Base-by-base conservation (phyloP, 1,139 yeast genomes). In the Candida tropicalis region DNA sequence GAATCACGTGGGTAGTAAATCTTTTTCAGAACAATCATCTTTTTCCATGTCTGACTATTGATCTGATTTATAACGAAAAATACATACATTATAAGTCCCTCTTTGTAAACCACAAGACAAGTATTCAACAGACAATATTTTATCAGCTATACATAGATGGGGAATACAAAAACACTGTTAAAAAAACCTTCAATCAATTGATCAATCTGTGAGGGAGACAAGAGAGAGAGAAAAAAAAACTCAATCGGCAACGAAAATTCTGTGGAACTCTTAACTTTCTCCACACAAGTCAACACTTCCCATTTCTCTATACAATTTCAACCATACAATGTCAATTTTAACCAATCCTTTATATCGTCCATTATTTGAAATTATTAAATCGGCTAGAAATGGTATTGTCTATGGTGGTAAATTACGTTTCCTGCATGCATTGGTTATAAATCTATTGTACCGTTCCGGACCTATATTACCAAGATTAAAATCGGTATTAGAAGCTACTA, bases 391-490 rank as follows among this genome's bases (percentile, higher is more conserved):
- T 53, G 87, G 85, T 25, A 63, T 79, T 6, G 82, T 84, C 11
- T 87, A 86, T 54, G 95, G 95, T 2, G 87, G 87, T 12, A 75
- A 84, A 52, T 68, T 86, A 35, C 68, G 95, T 45, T 85, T 87
- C 58, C 77, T 86, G 40, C 95, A 87, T 63, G 84, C 91, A 1
- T 60, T 83, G 42, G 89, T 83, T 36, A 80, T 85, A 64, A 82
- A 77, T 48, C 64, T 78, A 41, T 70, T 76, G 38, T 84, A 77
- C 62, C 70, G 81, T 41, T 63, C 75, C 40, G 75, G 75, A 1
- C 79, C 81, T 1, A 41, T 76, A 32, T 57, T 61, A 38, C 78
- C 80, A 16, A 60, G 87, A 41, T 50, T 81, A 38, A 53, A 59
- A 27, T 78, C 76, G 39, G 75, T 85, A 22, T 51, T 80, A 33